Base-by-base conservation (phyloP, 2,329 filamentous ascomycete species). In the Colletotrichum liaoningense region DNA sequence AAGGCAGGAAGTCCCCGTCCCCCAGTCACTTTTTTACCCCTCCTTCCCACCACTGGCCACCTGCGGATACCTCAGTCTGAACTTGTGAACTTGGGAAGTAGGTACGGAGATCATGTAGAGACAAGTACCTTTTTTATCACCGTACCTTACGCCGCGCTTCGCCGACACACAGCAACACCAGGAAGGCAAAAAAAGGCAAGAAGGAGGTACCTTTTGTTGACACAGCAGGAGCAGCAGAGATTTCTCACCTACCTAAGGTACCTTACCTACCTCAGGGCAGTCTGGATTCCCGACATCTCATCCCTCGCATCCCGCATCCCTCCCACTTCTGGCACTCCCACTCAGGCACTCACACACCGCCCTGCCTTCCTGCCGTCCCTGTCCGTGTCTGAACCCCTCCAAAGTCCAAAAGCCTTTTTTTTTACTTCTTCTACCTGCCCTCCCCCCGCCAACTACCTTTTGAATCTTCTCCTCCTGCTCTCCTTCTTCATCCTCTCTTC, bases 401-500 rank as follows among this genome's bases (percentile, higher is more conserved):
- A 63, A 30, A 38, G n/a, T 24, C 42, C 49, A n/a, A 69, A 52
- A 60, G 63, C 54, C 58, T 46, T 60, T 49, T 54, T 63, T 33
- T 42, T 54, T 14, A 68, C 62, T 68, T 62, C 63, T 42, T 52
- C 42, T 33, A 24, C 49, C 69, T 76, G 54, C 42, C 62, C 65
- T 63, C 52, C 60, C 67, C 58, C 64, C 63, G 63, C 73, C 74
- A 62, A 70, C 68, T 72, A 56, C 19, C 49, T 58, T 60, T 68
- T 75, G 49, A 63, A 63, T 66, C 60, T 64, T 72, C 67, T 55
- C 33, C 75, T 63, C 38, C 60, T 72, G 62, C 75, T 70, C 74
- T 65, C 60, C 74, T 63, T 57, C 55, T 64, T 68, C 63, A 67
- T 76, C 62, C 73, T 59, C 58, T 71, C 66, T 55, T 72, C 62